Evolutionary conservation across 106 monocot species (phyloP).

Genomic region (Iris macrosiphon): DNA sequence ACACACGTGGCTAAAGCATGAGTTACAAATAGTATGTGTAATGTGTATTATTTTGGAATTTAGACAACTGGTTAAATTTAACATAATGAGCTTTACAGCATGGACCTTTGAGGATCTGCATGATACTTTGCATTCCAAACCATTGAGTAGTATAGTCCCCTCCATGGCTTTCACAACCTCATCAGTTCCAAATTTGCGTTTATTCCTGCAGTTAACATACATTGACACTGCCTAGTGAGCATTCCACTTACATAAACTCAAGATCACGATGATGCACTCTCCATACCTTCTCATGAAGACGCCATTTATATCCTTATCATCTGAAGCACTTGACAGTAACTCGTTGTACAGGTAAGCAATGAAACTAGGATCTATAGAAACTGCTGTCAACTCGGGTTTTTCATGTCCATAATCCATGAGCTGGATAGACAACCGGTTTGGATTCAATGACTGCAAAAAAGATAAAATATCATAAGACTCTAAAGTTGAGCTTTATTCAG

Average conservation of each 20-base stretch:
- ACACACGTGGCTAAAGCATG: too few relatives aligned
- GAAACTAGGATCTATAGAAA: constrained; percentile 80
- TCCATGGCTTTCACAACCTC: constrained; percentile 64
- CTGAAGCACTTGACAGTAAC: constrained; percentile 42
- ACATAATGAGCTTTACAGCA: background rate
- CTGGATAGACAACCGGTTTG: constrained; percentile 58
- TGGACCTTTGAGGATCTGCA: constrained; percentile 87
- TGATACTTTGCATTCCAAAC: constrained; percentile 88
- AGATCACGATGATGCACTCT: background rate
- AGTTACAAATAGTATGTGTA: too few relatives aligned
- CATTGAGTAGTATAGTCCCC: constrained; percentile 53
- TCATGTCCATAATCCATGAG: constrained; percentile 77
- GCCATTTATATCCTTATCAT: constrained; percentile 22
- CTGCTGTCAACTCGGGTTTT: constrained; percentile 66
- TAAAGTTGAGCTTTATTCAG: background rate
- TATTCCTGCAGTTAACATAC: constrained; percentile 36
- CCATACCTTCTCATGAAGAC: constrained; percentile 44
- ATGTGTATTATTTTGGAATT: too few relatives aligned
- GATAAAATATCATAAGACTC: constrained; percentile 3
- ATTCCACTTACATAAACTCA: background rate
- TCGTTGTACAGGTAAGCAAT: constrained; percentile 66
- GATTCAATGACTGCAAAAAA: constrained; percentile 48
- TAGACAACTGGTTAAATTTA: too few relatives aligned
- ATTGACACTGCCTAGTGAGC: background rate
- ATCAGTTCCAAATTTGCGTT: constrained; percentile 39